phyloP scores from a whole-genome alignment of 164 flowering plant genomes.

The Pachysandra terminalis region DNA sequence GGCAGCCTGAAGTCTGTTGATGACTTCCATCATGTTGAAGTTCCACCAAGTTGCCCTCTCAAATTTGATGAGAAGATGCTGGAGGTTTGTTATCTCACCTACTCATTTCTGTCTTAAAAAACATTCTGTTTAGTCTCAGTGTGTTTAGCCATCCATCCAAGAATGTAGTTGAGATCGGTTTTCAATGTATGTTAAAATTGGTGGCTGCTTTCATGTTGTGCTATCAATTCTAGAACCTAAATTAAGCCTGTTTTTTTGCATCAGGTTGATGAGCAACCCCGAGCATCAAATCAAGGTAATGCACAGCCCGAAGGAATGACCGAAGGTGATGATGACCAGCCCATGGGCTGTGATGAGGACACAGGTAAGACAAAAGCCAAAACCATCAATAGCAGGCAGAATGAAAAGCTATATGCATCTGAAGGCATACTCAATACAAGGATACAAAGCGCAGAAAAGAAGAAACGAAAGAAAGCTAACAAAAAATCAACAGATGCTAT shows the following conservation, averaged over 20 bases:
- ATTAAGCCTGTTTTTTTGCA: constrained; percentile 3
- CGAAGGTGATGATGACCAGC: constrained; percentile 40
- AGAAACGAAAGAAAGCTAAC: constrained; percentile 58
- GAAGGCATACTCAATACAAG: constrained; percentile 82
- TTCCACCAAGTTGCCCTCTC: constrained; percentile 69
- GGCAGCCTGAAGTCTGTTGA: constrained; percentile 76
- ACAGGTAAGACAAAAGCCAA: constrained; percentile 25
- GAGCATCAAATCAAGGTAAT: constrained; percentile 20
- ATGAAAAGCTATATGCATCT: constrained; percentile 68
- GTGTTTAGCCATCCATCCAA: too few species aligned
- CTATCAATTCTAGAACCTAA: neutral
- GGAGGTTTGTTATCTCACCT: constrained; percentile 49
- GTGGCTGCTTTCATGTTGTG: neutral
- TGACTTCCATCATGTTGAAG: constrained; percentile 67
- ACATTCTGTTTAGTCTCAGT: neutral
- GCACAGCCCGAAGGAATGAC: constrained; percentile 9
- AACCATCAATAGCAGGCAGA: constrained; percentile 42
- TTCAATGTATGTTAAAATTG: too few species aligned
- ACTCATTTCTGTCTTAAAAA: neutral
- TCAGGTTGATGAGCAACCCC: constrained; percentile 34
- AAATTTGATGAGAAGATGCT: constrained; percentile 65
- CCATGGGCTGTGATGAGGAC: constrained; percentile 46
- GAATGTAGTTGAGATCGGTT: too few species aligned
- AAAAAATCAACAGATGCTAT: constrained; percentile 32
- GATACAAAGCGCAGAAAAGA: constrained; percentile 63